A percentile compares a stretch with the other conserved stretches of the same genome.
These are phyloP conservation scores for Sophora flavescens DNA, from an alignment of 306 rosid genomes.

Conservation along the genomic window DNA sequence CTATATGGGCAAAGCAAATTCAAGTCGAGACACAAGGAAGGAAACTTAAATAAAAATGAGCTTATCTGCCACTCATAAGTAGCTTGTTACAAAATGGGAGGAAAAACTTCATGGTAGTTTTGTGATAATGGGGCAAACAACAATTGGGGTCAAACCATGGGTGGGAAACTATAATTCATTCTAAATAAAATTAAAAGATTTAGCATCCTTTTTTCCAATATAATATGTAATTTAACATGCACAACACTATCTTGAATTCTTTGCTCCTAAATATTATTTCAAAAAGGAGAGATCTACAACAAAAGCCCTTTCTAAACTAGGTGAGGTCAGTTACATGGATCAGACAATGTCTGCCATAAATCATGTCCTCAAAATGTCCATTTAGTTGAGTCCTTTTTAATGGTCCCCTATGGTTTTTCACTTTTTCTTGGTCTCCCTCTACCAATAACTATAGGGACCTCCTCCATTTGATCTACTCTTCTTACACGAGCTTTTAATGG, in stretches of 20 bases:
- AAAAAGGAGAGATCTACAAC: neutral
- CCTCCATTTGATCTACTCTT: no score
- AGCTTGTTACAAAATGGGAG: neutral
- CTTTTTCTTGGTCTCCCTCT: no score
- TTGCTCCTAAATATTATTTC: neutral
- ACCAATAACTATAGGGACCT: no score
- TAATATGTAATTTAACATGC: neutral
- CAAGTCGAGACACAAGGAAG: neutral
- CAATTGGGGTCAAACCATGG: neutral
- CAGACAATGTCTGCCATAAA: no score
- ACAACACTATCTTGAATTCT: conserved; percentile 7
- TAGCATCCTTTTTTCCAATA: neutral
- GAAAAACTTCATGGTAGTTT: neutral
- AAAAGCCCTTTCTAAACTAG: no score
- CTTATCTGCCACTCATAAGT: neutral
- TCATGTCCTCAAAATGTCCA: no score
- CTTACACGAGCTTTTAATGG: no score
- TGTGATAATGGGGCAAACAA: neutral
- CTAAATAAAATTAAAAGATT: neutral
- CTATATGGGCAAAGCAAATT: neutral
- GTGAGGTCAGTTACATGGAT: no score
- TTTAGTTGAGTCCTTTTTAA: no score
- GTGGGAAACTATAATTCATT: neutral
- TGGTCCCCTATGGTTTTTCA: no score
- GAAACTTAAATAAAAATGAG: neutral